Evolutionary conservation across 2,329 filamentous ascomycete genomes (phyloP), one percentile per base, ranked within the genome.

Genomic region (Calonectria hawksworthii): DNA sequence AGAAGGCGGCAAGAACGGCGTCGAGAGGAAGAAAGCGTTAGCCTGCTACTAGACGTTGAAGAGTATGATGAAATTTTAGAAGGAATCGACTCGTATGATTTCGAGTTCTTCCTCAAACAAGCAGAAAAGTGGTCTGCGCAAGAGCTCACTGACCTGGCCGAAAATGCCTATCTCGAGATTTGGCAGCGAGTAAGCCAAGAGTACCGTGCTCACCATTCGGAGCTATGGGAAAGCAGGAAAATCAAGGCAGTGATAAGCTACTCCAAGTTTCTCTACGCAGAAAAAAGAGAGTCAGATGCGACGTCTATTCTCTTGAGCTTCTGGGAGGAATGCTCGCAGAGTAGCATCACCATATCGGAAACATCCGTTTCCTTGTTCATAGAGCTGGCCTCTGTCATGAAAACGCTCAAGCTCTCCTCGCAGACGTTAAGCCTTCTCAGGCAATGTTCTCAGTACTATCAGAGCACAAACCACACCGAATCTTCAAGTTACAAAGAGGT

Each of bases 141-240:
- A 28, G 56, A 63, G 13, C 56, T 41, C n/a, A 63, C 56, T 3
- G 56, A 63, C 2, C 56, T 63, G 9, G 56, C 56, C 34, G 56
- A 63, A 63, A 63, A 63, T 10, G 56, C 56, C 13, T 63, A 41
- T 28, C 56, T 63, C 8, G 56, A 63, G 23, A 41, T 63, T 41
- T 63, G 56, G 56, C 56, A 63, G 34, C 56, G 56, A 21, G 56
- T 63, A 26, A 63, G 56, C 36, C 56, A 63, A 41, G 56, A 63
- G 34, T 63, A 63, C 23, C 56, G 56, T 14, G 11, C 32, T 16
- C 56, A 63, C 21, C 56, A 63, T 28, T 63, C 56, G 1, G 56
- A 63, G 36, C 56, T 63, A 6, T 63, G 56, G 56, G 56, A 63
- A 11, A 63, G 56, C 14, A 41, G 56, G 9, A 63, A 63, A 23